phyloP scores from a whole-genome alignment of 352 stramenopile genomes.

The Elongisporangium anandrum region DNA sequence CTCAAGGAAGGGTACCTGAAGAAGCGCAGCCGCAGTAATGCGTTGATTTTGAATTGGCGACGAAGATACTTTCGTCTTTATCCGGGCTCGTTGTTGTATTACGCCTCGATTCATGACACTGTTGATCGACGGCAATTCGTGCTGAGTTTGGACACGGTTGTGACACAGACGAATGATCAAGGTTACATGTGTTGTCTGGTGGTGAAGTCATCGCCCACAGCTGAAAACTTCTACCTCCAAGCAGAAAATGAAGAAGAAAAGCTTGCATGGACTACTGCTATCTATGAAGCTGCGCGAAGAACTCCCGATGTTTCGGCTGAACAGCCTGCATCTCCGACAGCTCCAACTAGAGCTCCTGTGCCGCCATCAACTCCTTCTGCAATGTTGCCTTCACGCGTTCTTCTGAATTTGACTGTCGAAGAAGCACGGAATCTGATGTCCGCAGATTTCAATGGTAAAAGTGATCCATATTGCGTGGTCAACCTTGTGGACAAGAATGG shows the following conservation, averaged over 20 bases:
- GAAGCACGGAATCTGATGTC: conserved; percentile 44
- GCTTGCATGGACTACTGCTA: conserved; percentile 47
- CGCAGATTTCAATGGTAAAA: conserved; percentile 59
- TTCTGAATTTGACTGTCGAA: conserved; percentile 51
- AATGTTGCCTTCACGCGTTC: conserved; percentile 20
- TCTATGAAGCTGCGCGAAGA: conserved; percentile 48
- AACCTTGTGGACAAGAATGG: conserved; percentile 61
- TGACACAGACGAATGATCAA: conserved; percentile 62
- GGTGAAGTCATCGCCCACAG: conserved; percentile 36
- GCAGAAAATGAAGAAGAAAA: conserved; percentile 65
- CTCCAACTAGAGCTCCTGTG: conserved; percentile 4
- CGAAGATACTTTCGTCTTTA: conserved; percentile 70
- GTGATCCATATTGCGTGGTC: conserved; percentile 68
- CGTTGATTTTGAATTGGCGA: conserved; percentile 44
- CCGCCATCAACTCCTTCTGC: conserved; percentile 10
- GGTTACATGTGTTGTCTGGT: conserved; percentile 54
- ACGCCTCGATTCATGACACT: conserved; percentile 24
- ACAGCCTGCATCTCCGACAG: background rate
- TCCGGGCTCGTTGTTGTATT: conserved; percentile 59
- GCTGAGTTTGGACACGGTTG: conserved; percentile 49
- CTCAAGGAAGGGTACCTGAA: conserved; percentile 72
- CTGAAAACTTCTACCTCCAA: conserved; percentile 51
- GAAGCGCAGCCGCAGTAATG: conserved; percentile 48
- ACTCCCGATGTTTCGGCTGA: conserved; percentile 25
- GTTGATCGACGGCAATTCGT: conserved; percentile 30